These are phyloP conservation scores for Coemansia asiatica DNA, from an alignment of 192 early-diverging fungal genomes.

Conservation along the genomic window DNA sequence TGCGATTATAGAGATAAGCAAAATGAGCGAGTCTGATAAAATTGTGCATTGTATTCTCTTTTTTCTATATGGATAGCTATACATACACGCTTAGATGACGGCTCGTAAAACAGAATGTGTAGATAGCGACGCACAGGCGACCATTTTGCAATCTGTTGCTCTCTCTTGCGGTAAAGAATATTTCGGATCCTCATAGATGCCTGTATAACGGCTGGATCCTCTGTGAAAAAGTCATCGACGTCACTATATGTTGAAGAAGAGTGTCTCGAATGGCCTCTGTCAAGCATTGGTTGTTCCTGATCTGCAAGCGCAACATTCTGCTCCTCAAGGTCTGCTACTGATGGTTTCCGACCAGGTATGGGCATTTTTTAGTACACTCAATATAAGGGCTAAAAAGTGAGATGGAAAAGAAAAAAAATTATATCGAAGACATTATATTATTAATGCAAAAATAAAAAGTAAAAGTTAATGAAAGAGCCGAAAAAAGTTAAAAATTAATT, in stretches of 20 bases:
- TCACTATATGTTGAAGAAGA: background rate
- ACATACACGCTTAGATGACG: constrained; percentile 42
- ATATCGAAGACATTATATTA: too few relatives aligned
- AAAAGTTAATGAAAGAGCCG: background rate
- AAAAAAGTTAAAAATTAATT: background rate
- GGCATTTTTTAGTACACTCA: background rate
- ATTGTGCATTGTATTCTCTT: background rate
- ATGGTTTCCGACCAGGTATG: background rate
- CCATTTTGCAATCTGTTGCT: constrained; percentile 36
- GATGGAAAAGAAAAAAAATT: background rate
- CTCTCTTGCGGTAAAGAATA: constrained; percentile 36
- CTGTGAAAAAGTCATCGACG: constrained; percentile 26
- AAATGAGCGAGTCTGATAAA: background rate
- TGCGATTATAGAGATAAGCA: background rate
- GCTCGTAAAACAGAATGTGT: constrained; percentile 48
- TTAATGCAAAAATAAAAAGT: too few relatives aligned
- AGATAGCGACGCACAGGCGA: constrained; percentile 23
- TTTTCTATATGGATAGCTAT: background rate
- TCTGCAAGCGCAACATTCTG: background rate
- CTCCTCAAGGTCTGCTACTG: background rate
- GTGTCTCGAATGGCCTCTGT: background rate
- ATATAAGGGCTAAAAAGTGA: background rate
- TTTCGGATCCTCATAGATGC: constrained; percentile 42
- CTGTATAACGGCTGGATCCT: constrained; percentile 26
- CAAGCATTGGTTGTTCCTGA: background rate